Base-by-base conservation (phyloP, 2,329 filamentous ascomycete species). In the Elsinoe australis region DNA sequence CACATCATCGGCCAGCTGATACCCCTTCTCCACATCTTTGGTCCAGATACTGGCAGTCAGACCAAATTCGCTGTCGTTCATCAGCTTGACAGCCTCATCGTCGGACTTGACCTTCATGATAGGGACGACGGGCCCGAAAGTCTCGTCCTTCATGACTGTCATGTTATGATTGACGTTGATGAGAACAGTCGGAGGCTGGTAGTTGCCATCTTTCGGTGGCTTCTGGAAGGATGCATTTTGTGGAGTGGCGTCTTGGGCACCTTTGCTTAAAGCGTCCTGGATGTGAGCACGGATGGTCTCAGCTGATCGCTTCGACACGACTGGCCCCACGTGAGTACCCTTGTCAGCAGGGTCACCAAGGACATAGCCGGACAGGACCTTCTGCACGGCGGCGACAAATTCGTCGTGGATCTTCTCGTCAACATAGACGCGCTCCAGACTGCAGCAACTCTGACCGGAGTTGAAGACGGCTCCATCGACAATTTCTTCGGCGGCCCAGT, bases 31-130 rank as follows among this genome's bases (percentile, higher is more conserved):
- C 2, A 81, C 79, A 61, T 96, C 87, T 66, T 92, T 94, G 50
- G 88, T 95, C 90, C 90, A 96, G 59, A 96, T 88, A 60, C 87
- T 94, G n/a, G 89, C 90, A 3, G 90, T 95, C 53, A 96, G 74
- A 4, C 90, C 90, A 62, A 94, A 94, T 55, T 94, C 82, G 68
- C 86, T 92, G 64, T 95, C 88, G 59, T 95, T 95, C 88, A 96
- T 95, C 44, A 90, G 69, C 56, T 73, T 70, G 53, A 95, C 70
- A 1, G 90, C 90, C 66, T 95, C 87, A 14, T 77, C 77, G 59
- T 95, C 90, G 56, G 72, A 72, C 61, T 79, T 79, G 53, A 95
- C 89, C 65, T 85, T 86, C 81, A 90, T 87, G 14, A 95, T 79
- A 1, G 89, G 84, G 57, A 96, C 90, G 14, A 95, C 80, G 1